Base-by-base conservation (phyloP, 2,329 filamentous ascomycete genomes). In the Lomentospora prolificans region DNA sequence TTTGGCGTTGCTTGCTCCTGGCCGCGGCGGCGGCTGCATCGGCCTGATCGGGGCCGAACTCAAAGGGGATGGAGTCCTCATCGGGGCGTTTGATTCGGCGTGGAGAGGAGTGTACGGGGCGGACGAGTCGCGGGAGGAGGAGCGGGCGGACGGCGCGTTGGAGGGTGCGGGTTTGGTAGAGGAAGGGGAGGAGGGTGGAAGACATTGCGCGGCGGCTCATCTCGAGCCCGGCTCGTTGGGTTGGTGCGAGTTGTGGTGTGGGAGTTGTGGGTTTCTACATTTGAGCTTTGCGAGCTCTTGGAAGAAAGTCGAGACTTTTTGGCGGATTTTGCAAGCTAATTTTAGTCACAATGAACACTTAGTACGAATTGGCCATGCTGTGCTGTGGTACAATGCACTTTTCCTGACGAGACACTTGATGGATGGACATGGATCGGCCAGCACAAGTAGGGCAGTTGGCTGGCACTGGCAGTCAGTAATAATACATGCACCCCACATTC, bases 111-210 rank as follows among this genome's bases (percentile, higher is more conserved):
- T 24, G 48, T 30, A 24, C 28, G 17, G 46, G n/a, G 46, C 25
- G 48, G 14, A 25, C 10, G n/a, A 27, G 44, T 30, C 14, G 22
- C 24, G 25, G 17, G n/a, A 33, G 30, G 30, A 6, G 30, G 30
- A 33, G 30, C 30, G 30, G 30, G 12, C 30, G 39, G 14, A 50
- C n/a, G 25, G 41, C 53, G 24, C 55, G 41, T 2, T 10, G 64
- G 10, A 72, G 76, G 0, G 86, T 89, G 58, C 78, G 73, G 4
- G 87, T 90, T 60, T 87, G 84, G 64, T 89, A 90, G 5, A 90
- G 75, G 57, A 90, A 90, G 0, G 85, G 83, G 3, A 84, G 69
- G 12, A 82, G 67, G 5, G 79, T 77, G 2, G 73, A 70, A 12
- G 27, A 27, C 27, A 30, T 39, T 50, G 22, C 41, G 55, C 27